These are phyloP conservation scores for Fusarium cyanostomum DNA, from an alignment of 2,329 filamentous ascomycete species.

Conservation along the genomic window DNA sequence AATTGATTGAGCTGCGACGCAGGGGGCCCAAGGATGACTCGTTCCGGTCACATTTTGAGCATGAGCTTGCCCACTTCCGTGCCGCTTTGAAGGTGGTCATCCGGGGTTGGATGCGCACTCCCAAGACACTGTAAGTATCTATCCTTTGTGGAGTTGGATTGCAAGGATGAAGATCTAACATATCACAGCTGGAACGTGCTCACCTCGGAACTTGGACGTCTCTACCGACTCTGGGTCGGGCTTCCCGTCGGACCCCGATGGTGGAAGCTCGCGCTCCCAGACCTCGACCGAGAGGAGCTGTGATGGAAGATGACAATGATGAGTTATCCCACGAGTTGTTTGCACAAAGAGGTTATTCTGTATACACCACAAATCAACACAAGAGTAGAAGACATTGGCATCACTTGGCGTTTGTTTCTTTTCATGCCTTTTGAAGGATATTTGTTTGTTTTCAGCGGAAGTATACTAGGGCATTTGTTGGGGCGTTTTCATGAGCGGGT, in stretches of 20 bases:
- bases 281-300: conserved; percentile 58
- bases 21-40: conserved; percentile 45
- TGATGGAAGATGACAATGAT: conserved; percentile 39
- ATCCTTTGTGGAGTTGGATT: not conserved
- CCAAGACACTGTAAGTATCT: conserved; percentile 73
- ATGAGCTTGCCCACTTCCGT: conserved; percentile 72
- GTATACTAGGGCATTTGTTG: conserved; percentile 10
- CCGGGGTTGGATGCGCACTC: conserved; percentile 74
- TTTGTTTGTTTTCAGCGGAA: not conserved
- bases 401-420: conserved; percentile 17
- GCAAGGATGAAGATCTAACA: conserved; percentile 1
- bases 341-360: not conserved
- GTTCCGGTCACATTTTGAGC: conserved; percentile 65
- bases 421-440: not conserved
- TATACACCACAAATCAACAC: not conserved
- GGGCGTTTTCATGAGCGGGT: conserved; percentile 10
- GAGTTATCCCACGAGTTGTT: no score
- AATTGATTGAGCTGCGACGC: conserved; percentile 47
- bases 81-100: conserved; percentile 73
- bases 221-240: conserved; percentile 63
- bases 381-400: conserved; percentile 14
- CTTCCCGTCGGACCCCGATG: conserved; percentile 60
- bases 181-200: conserved; percentile 54
- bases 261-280: conserved; percentile 58
- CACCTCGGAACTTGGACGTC: conserved; percentile 55